Evolutionary conservation across 2,329 filamentous ascomycete genomes (phyloP).

Genomic region (Fusarium acutatum): DNA sequence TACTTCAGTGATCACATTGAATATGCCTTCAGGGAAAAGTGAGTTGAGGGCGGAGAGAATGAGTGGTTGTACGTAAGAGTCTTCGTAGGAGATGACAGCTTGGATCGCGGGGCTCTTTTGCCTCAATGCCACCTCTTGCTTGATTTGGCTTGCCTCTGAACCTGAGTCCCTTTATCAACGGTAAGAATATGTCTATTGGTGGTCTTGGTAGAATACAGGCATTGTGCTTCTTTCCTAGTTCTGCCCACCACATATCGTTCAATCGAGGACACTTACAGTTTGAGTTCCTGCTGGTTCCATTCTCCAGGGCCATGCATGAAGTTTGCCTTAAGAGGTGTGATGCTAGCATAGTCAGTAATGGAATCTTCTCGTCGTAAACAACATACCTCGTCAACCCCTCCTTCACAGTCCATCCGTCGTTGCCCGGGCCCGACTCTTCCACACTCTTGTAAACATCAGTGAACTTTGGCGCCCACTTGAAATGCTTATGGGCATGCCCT

Average conservation of each 20-base stretch:
- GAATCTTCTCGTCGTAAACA: neutral
- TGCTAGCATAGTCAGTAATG: slow-evolving; percentile 57
- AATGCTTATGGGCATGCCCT: slow-evolving; percentile 81
- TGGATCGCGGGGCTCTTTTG: slow-evolving; percentile 51
- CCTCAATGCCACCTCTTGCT: slow-evolving; percentile 33
- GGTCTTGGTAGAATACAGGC: slow-evolving; percentile 44
- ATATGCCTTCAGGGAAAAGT: slow-evolving; percentile 63
- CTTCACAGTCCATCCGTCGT: slow-evolving; percentile 92
- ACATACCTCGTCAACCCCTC: slow-evolving; percentile 84
- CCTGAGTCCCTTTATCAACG: slow-evolving; percentile 39
- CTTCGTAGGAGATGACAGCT: slow-evolving; percentile 84
- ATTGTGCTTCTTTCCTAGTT: slow-evolving; percentile 31
- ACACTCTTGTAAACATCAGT: slow-evolving; percentile 88
- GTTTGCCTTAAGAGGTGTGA: slow-evolving; percentile 91
- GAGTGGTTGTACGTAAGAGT: slow-evolving; percentile 88
- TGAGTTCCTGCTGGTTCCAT: slow-evolving; percentile 75
- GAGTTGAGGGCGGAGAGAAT: slow-evolving; percentile 76
- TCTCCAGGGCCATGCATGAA: slow-evolving; percentile 80
- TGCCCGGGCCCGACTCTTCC: slow-evolving; percentile 79
- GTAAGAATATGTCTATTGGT: slow-evolving; percentile 52
- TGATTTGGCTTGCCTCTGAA: slow-evolving; percentile 15
- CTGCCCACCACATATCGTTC: slow-evolving; percentile 10
- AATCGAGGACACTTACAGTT: slow-evolving; percentile 73
- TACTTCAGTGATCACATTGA: slow-evolving; percentile 63
- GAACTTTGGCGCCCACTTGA: slow-evolving; percentile 93